Conservation (phyloP, 139 green algal genomes). For the Picochlorum sp. region DNA sequence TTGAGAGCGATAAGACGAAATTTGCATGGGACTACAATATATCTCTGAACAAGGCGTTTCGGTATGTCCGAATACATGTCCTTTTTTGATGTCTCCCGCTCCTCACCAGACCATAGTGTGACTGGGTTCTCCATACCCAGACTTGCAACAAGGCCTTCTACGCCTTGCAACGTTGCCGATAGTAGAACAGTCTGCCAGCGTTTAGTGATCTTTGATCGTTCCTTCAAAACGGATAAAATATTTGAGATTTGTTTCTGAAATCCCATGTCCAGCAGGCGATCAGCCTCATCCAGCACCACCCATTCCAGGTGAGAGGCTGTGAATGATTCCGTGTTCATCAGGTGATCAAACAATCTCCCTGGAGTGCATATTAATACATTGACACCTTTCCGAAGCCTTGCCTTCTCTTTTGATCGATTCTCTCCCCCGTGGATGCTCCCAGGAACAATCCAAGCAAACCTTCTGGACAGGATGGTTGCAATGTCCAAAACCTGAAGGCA, state of each 20-base stretch:
- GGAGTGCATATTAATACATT: conserved; percentile 78
- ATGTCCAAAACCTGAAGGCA: conserved; percentile 59
- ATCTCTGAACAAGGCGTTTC: conserved; percentile 60
- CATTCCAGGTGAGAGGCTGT: conserved; percentile 47
- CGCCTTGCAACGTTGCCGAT: conserved; percentile 78
- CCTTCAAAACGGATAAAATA: conserved; percentile 30
- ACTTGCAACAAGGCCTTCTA: conserved; percentile 53
- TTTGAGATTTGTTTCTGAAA: conserved; percentile 76
- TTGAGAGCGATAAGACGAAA: conserved; percentile 67
- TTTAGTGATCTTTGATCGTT: neutral
- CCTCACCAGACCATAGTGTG: conserved; percentile 9
- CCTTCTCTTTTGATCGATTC: conserved; percentile 87
- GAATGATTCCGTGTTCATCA: conserved; percentile 73
- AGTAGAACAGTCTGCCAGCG: conserved; percentile 50
- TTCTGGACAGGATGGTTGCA: conserved; percentile 28
- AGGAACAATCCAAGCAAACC: conserved; percentile 45
- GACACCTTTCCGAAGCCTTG: conserved; percentile 83
- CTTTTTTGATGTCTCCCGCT: neutral
- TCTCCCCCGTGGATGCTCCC: conserved; percentile 67
- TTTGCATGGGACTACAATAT: conserved; percentile 69
- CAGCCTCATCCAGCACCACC: conserved; percentile 89
- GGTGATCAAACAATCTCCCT: conserved; percentile 88
- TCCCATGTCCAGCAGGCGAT: conserved; percentile 86
- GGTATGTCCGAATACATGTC: conserved; percentile 58
- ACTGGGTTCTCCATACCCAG: conserved; percentile 56